phyloP scores from a whole-genome alignment of 495 filamentous ascomycete species.

The Aspergillus taichungensis region DNA sequence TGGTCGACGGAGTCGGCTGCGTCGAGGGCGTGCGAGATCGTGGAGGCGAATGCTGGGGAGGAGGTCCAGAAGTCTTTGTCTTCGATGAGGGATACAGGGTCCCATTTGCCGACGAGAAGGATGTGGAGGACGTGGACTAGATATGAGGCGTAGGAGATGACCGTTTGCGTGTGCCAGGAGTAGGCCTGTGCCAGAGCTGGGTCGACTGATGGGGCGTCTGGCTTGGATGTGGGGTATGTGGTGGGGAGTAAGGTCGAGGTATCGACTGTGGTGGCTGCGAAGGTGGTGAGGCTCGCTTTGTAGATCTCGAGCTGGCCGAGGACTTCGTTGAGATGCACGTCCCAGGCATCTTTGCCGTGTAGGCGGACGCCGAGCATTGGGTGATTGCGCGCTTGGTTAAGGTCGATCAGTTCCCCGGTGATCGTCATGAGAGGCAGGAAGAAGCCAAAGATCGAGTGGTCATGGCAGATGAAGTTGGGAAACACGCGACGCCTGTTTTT shows the following conservation, averaged over 20 bases:
- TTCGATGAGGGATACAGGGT: slow-evolving; percentile 75
- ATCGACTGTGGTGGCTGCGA: slow-evolving; percentile 44
- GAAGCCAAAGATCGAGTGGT: slow-evolving; percentile 85
- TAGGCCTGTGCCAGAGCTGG: slow-evolving; percentile 37
- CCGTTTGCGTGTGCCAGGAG: slow-evolving; percentile 71
- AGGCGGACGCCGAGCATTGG: slow-evolving; percentile 77
- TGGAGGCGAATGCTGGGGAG: slow-evolving; percentile 69
- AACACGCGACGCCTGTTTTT: slow-evolving; percentile 52
- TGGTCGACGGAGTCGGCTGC: slow-evolving; percentile 75
- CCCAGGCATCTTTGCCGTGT: slow-evolving; percentile 66
- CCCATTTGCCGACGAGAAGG: slow-evolving; percentile 78
- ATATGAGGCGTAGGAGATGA: slow-evolving; percentile 84
- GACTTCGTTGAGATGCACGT: slow-evolving; percentile 71
- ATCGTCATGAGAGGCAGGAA: slow-evolving; percentile 95
- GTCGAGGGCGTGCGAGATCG: slow-evolving; percentile 69
- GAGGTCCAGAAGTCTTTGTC: slow-evolving; percentile 87
- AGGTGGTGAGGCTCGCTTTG: slow-evolving; percentile 76
- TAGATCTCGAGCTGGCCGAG: slow-evolving; percentile 71
- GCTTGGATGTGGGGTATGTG: slow-evolving; percentile 14
- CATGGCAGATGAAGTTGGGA: slow-evolving; percentile 76
- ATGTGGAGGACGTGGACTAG: slow-evolving; percentile 80
- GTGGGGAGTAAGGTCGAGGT: slow-evolving; percentile 18
- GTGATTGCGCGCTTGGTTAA: slow-evolving; percentile 84
- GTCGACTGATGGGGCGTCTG: slow-evolving; percentile 34
- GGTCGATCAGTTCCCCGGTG: slow-evolving; percentile 82